Base-by-base conservation (phyloP, 306 rosid species). In the Gastrolobium villosum region DNA sequence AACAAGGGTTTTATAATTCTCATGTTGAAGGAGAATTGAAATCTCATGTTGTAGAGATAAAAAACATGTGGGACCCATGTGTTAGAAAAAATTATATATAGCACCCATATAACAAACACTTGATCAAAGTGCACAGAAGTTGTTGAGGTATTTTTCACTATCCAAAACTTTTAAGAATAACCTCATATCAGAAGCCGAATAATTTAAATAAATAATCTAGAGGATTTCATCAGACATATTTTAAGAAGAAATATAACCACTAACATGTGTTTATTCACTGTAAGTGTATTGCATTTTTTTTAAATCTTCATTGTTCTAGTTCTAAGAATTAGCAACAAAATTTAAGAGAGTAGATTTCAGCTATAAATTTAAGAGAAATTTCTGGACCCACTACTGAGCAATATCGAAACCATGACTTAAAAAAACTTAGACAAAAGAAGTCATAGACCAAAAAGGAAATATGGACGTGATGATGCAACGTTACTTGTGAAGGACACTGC, bases 401-500 rank as follows among this genome's bases (percentile, higher is more conserved):
- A 14, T 54, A 54, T 11, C 45, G 55, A 43, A 53, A 68, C 59
- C 39, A 44, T 43, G n/a, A 54, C 43, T 4, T 31, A 28, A 46
- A 46, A 0, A n/a, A 49, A 11, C 7, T 54, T 13, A 60, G 14
- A 48, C 46, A 20, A 55, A 6, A 65, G 37, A 81, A 35, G 15
- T 64, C 65, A 50, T 32, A 40, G 54, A 28, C 28, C 15, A n/a
- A 39, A 76, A 46, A 40, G 45, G 63, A 88, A 63, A 77, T 53
- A 60, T 82, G 79, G 69, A 66, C 32, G 28, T 10, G 41, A 52
- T 57, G 75, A 79, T 44, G 78, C 80, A 86, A 79, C 84, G 68
- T 75, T 95, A 95, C 99, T 87, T 91, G 75, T 74, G 77, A 82
- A 95, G 89, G 77, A 93, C 77, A 56, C 98, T 89, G 39, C 82